phyloP scores from a whole-genome alignment of 164 flowering plant genomes.

The Santalum album region DNA sequence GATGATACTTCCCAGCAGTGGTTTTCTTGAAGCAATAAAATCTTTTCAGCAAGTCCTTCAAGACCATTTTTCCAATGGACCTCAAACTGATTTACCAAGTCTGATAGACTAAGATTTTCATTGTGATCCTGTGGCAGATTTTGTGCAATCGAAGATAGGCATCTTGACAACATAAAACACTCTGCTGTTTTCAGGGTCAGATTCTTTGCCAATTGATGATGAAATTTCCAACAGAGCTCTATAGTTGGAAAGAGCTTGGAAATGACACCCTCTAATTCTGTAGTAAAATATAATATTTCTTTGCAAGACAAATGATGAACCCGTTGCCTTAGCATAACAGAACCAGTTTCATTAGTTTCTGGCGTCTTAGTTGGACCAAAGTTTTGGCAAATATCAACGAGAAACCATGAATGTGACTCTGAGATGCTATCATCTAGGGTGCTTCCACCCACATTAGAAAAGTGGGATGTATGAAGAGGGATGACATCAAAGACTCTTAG shows the following conservation, averaged over 20 bases:
- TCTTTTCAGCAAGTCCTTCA: conserved; percentile 40
- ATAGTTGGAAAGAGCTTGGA: conserved; percentile 45
- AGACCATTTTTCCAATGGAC: conserved; percentile 50
- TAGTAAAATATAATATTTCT: conserved; percentile 37
- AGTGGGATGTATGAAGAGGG: conserved; percentile 23
- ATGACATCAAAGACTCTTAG: conserved; percentile 30
- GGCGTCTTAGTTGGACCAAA: conserved; percentile 16
- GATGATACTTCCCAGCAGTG: conserved; percentile 83
- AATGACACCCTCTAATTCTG: conserved; percentile 41
- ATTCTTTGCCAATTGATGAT: conserved; percentile 56
- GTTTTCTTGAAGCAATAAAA: conserved; percentile 35
- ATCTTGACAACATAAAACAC: conserved; percentile 52
- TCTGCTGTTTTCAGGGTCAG: conserved; percentile 37
- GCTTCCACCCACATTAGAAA: conserved; percentile 17
- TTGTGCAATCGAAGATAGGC: conserved; percentile 36
- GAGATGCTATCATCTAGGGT: conserved; percentile 11
- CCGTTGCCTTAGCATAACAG: conserved; percentile 14
- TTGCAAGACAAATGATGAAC: conserved; percentile 24
- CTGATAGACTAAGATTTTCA: conserved; percentile 16
- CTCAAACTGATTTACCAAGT: conserved; percentile 17
- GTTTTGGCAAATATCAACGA: conserved; percentile 23
- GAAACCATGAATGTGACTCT: conserved; percentile 26
- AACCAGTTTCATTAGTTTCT: conserved; percentile 14
- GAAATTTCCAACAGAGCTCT: conserved; percentile 73
- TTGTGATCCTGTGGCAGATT: conserved; percentile 17